Evolutionary conservation across 116 monocot species (phyloP).

Genomic region (Dioscorea cayenensis): DNA sequence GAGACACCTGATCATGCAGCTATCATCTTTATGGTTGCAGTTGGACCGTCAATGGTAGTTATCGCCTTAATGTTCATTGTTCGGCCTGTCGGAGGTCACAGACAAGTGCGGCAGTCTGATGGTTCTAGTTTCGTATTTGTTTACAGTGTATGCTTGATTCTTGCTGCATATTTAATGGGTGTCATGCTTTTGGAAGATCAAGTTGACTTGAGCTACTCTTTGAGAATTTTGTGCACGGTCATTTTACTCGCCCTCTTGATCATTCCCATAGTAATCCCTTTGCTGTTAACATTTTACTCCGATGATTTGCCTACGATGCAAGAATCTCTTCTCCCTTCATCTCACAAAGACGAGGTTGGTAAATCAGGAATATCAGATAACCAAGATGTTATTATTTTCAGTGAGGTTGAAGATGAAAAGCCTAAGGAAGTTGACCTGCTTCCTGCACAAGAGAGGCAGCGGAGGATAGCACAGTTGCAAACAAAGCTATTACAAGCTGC

Average conservation of each 20-base stretch:
- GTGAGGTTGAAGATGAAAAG: conserved; percentile 95
- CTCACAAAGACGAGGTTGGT: conserved; percentile 35
- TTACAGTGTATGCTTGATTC: conserved; percentile 66
- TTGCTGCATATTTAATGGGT: conserved; percentile 90
- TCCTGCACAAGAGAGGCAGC: conserved; percentile 69
- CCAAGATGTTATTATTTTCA: conserved; percentile 62
- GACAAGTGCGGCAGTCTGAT: conserved; percentile 55
- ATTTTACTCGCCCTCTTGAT: conserved; percentile 47
- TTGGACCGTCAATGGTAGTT: conserved; percentile 65
- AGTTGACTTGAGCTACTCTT: conserved; percentile 37
- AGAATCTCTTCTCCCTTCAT: conserved; percentile 32
- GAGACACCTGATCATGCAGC: conserved; percentile 52
- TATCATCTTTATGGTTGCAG: conserved; percentile 82
- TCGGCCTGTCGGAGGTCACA: conserved; percentile 73
- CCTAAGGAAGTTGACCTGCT: conserved; percentile 83
- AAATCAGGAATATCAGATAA: conserved; percentile 17
- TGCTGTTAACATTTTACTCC: conserved; percentile 34
- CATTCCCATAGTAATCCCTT: conserved; percentile 59
- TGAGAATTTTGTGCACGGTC: conserved; percentile 46
- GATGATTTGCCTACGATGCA: conserved; percentile 23
- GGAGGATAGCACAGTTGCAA: conserved; percentile 68
- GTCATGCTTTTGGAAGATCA: conserved; percentile 83
- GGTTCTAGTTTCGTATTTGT: conserved; percentile 52
- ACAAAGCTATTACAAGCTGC: conserved; percentile 72
- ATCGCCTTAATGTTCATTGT: conserved; percentile 76